These are phyloP conservation scores for Candida suzukii DNA, from an alignment of 805 yeast species.

Conservation along the genomic window DNA sequence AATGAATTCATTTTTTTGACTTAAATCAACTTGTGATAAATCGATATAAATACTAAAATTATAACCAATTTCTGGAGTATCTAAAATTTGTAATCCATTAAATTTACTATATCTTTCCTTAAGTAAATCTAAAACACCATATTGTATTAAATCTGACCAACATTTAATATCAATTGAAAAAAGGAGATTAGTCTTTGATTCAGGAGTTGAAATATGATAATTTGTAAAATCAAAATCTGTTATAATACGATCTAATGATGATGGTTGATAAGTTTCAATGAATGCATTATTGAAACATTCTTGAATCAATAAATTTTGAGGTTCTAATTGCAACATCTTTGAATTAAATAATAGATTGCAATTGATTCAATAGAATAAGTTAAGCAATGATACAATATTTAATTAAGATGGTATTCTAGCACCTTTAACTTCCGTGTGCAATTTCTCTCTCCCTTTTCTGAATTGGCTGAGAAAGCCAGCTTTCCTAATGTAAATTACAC, in stretches of 20 bases:
- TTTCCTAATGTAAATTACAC: too few species aligned
- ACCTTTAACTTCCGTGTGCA: too few species aligned
- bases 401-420: too few species aligned
- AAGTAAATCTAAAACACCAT: slow-evolving; percentile 56
- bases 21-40: slow-evolving; percentile 28
- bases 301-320: slow-evolving; percentile 74
- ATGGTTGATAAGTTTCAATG: slow-evolving; percentile 36
- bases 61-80: slow-evolving; percentile 59
- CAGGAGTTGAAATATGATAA: slow-evolving; percentile 88
- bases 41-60: slow-evolving; percentile 73
- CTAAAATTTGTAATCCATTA: slow-evolving; percentile 27
- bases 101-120: slow-evolving; percentile 41
- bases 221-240: slow-evolving; percentile 96
- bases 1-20: slow-evolving; percentile 47
- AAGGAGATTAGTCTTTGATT: slow-evolving; percentile 54
- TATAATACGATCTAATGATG: slow-evolving; percentile 73
- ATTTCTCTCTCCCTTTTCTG: too few species aligned
- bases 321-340: slow-evolving; percentile 79
- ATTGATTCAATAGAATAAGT: neutral
- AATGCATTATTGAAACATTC: slow-evolving; percentile 73
- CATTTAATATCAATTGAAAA: slow-evolving; percentile 71
- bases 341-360: neutral
- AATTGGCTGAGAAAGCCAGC: too few species aligned
- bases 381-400: too few species aligned
- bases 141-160: slow-evolving; percentile 62